Evolutionary conservation across 75 land plant genomes (phyloP).

Genomic region (Ceratopteris richardii): DNA sequence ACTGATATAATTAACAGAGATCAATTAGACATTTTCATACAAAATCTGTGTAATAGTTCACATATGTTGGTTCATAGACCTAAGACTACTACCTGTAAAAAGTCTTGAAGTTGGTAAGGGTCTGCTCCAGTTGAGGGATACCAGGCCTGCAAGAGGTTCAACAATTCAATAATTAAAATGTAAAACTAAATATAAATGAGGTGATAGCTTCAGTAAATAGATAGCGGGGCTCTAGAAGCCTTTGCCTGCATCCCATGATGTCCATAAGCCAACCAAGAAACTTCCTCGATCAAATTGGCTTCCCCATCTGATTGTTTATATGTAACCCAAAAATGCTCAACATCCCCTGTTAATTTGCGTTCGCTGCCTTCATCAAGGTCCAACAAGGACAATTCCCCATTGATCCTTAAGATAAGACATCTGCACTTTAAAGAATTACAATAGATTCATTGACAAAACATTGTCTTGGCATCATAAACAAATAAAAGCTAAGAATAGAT

Average conservation of each 20-base stretch:
- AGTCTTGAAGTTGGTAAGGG: constrained; percentile 69
- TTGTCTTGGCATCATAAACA: too few relatives aligned
- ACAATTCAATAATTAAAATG: neutral
- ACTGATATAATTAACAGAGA: too few relatives aligned
- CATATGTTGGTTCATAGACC: too few relatives aligned
- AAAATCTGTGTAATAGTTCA: too few relatives aligned
- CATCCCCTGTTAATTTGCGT: constrained; percentile 66
- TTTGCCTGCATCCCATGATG: constrained; percentile 95
- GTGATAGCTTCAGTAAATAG: neutral
- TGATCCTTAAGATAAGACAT: constrained; percentile 81
- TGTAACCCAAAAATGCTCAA: constrained; percentile 94
- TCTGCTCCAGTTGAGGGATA: constrained; percentile 84
- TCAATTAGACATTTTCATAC: too few relatives aligned
- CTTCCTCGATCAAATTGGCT: constrained; percentile 79
- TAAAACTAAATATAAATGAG: neutral
- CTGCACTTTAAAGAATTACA: constrained; percentile 26
- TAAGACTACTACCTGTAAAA: constrained; percentile 47
- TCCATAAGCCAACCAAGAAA: constrained; percentile 99
- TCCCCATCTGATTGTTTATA: constrained; percentile 66
- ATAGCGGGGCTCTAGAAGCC: neutral
- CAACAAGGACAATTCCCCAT: constrained; percentile 91
- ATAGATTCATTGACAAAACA: too few relatives aligned
- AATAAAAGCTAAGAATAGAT: neutral
- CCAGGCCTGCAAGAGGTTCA: constrained; percentile 61
- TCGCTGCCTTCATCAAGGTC: constrained; percentile 97